Evolutionary conservation across 2,329 filamentous ascomycete species (phyloP), one percentile per base, ranked within the genome.

Genomic region (Colletotrichum agaves): DNA sequence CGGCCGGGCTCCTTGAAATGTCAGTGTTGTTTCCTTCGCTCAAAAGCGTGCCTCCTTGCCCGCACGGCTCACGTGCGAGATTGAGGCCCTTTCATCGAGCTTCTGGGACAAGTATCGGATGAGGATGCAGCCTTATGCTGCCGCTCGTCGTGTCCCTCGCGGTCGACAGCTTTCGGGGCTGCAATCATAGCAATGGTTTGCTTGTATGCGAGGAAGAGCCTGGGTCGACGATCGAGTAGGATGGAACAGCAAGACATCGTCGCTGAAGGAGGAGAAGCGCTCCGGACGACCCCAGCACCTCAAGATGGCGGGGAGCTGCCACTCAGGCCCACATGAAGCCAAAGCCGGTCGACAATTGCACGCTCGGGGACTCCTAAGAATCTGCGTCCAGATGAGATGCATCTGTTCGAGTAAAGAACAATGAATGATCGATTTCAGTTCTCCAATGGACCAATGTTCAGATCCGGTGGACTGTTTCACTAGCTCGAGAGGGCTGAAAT

Each of bases 31-130:
- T 70, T 66, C n/a, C 56, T 2, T 19, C 2, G 6, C n/a, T 70
- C 17, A 70, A 67, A 67, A 47, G 67, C 21, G 19, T 60, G 3
- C 69, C 62, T 19, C 67, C 69, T 5, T 70, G 69, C 50, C 69
- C 69, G n/a, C 58, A 55, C 17, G 69, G 67, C 53, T 39, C 67
- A 31, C 61, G 66, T 21, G 46, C 50, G 41, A 70, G 53, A 70
- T 70, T 19, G 66, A 70, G 49, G 57, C 52, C 2, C 49, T 70
- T 12, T 19, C 67, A 35, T 1, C 43, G 7, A n/a, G 7, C 3
- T 70, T 70, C 35, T 70, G 69, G 69, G 67, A 70, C 56, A 46
- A 62, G 13, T 70, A 67, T 12, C 47, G 69, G n/a, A 17, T 58
- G 47, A 67, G 69, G 69, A 47, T 33, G 17, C 67, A 62, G 66